These are phyloP conservation scores for Kwoniella mangroviensis DNA, from an alignment of 768 basidiomycete genomes.

Conservation along the genomic window DNA sequence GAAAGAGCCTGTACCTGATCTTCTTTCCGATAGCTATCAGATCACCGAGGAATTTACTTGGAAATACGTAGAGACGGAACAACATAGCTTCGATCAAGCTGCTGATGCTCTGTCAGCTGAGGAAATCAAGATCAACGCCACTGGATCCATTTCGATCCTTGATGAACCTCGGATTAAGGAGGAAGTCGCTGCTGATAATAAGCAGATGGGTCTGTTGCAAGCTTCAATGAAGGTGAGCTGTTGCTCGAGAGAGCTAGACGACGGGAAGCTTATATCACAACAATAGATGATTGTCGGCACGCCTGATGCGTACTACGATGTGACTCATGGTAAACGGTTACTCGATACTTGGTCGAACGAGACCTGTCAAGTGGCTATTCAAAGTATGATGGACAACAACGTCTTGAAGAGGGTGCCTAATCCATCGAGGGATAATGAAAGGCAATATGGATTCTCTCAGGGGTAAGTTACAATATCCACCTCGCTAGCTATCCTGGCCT, in stretches of 20 bases:
- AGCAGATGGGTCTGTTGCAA: constrained; percentile 17
- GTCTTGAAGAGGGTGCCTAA: constrained; percentile 62
- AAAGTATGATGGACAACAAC: constrained; percentile 68
- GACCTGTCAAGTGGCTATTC: constrained; percentile 60
- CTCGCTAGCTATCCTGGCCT: background rate
- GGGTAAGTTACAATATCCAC: constrained; percentile 61
- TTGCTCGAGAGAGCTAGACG: too few relatives aligned
- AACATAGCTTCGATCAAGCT: constrained; percentile 14
- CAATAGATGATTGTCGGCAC: constrained; percentile 76
- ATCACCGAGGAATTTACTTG: constrained; percentile 23
- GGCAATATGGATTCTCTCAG: constrained; percentile 31
- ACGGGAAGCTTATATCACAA: too few relatives aligned
- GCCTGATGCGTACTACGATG: constrained; percentile 59
- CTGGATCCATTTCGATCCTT: constrained; percentile 9
- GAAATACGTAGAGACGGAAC: constrained; percentile 21
- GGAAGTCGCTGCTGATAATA: background rate
- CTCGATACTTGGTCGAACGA: constrained; percentile 9
- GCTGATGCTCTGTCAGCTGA: constrained; percentile 19
- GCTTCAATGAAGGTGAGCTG: constrained; percentile 21
- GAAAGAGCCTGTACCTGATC: constrained; percentile 28
- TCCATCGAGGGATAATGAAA: constrained; percentile 13
- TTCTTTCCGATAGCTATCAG: constrained; percentile 24
- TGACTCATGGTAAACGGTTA: constrained; percentile 8
- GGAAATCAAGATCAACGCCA: constrained; percentile 14
- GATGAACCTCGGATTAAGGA: background rate